phyloP scores from a whole-genome alignment of 2,329 filamentous ascomycete species.

The Trichoderma sp. region DNA sequence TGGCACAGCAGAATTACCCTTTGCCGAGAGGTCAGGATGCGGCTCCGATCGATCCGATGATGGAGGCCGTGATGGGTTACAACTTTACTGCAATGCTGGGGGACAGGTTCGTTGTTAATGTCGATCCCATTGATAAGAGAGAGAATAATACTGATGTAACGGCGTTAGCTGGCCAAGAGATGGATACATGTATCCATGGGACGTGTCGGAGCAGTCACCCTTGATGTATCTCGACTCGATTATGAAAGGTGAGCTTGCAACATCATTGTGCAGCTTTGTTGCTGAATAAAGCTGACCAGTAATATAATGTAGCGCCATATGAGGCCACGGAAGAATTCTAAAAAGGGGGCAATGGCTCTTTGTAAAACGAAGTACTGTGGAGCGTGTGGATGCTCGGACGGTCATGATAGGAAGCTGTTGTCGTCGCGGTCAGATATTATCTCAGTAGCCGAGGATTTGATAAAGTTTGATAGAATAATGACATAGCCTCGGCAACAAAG shows the following conservation, averaged over 20 bases:
- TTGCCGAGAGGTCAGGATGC: not conserved
- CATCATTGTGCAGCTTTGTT: not conserved
- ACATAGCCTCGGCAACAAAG: not conserved
- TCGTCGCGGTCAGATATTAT: not conserved
- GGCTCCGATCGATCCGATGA: not conserved
- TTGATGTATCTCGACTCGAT: constrained; percentile 13
- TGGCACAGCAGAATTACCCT: not conserved
- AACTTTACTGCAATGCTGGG: not conserved
- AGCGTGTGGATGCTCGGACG: not conserved
- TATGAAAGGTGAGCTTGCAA: constrained; percentile 11
- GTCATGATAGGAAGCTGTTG: not conserved
- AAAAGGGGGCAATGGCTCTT: not conserved
- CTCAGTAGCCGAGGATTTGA: not conserved
- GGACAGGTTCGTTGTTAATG: not conserved
- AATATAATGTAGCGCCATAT: not conserved
- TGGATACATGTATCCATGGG: not conserved
- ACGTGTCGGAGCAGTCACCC: not conserved
- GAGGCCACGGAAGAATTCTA: not conserved
- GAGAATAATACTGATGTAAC: not conserved
- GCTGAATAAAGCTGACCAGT: not conserved
- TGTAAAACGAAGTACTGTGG: not conserved
- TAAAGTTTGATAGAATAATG: not conserved
- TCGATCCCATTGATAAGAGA: not conserved
- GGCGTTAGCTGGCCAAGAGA: not conserved
- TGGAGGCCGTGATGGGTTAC: not conserved